Base-by-base conservation (phyloP, 1,284 basidiomycete genomes). In the Fomitopsis pinicola region DNA sequence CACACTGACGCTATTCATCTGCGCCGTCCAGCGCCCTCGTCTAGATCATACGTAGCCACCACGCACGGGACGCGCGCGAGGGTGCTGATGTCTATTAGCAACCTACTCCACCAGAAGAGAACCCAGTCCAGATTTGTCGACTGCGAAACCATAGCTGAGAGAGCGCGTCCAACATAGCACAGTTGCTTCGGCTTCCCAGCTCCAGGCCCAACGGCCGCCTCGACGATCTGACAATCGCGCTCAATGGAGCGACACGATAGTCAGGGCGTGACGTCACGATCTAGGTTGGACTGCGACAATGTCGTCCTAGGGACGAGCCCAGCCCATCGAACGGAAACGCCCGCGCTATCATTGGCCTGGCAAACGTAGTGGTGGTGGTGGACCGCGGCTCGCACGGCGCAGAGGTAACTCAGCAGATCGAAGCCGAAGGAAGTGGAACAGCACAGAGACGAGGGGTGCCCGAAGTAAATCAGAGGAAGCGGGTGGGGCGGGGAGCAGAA, bases 361-460 rank as follows among this genome's bases (percentile, higher is more conserved):
- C n/a, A 26, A 3, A 26, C 4, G 26, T 53, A 30, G 50, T 5
- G 10, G 28, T 8, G 30, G 30, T 33, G 30, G 30, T 2, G 8
- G 33, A 33, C 50, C 35, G 5, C 36, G 50, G 50, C 35, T 30
- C 50, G 50, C 50, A 14, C 30, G 15, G 15, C 30, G 17, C 50
- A 15, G 35, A 33, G 22, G 26, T 28, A 10, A 14, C 10, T 17
- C 17, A 3, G 15, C 61, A 62, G 55, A 61, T 35, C 33, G 57
- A 57, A 35, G 62, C 57, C 42, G 58, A 58, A 56, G 46, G 22
- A 42, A 46, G 42, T 36, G 14, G 28, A 54, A 50, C 22, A 46
- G 22, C 22, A 44, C 50, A 54, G 35, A 36, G 52, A 35, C 42
- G 46, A 15, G 46, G 55, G 58, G 28, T 17, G 9, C 44, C 17